Base-by-base conservation (phyloP, 2,329 filamentous ascomycete genomes). In the Lachnellula arida region DNA sequence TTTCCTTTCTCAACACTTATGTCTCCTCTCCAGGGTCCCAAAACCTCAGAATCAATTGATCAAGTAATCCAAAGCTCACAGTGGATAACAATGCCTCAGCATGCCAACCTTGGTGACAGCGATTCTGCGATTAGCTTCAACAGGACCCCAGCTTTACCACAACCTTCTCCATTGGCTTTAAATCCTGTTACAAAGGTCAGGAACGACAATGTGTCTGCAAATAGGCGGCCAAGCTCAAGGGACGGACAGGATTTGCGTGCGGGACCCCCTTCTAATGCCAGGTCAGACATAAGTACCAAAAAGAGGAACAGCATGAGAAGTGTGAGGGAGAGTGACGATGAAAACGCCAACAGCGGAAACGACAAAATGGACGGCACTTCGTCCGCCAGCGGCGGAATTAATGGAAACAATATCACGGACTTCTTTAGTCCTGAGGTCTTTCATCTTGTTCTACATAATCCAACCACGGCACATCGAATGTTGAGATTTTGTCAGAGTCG, bases 361-460 rank as follows among this genome's bases (percentile, higher is more conserved):
- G 34, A 15, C 25, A 49, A 8, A 37, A 49, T n/a, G 7, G 17
- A n/a, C 12, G 22, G 47, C 34, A 35, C 15, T 12, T 14, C 2
- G 11, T 8, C 17, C 2, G 22, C n/a, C 2, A 49, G n/a, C 11
- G 32, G 28, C 22, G 19, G 17, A 19, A 19, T 22, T 2, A 52
- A 42, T 43, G 35, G 42, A 39, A 46, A 17, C 17, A 61, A 50
- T 44, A 54, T 76, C 37, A 71, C 75, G 0, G 75, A 80, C 51
- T 78, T 83, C 57, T 74, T 81, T 52, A 74, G 76, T 22, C 68
- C 70, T 4, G 77, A 80, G 25, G 74, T 78, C 23, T 78, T 83
- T 54, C 74, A 76, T 46, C 69, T 78, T 59, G 77, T 78, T 1
- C 71, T 83, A 48, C 73, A 75, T 58, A 76, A 81, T 58, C 75